These are phyloP conservation scores for Cercis canadensis DNA, from an alignment of 306 rosid genomes.

Conservation along the genomic window DNA sequence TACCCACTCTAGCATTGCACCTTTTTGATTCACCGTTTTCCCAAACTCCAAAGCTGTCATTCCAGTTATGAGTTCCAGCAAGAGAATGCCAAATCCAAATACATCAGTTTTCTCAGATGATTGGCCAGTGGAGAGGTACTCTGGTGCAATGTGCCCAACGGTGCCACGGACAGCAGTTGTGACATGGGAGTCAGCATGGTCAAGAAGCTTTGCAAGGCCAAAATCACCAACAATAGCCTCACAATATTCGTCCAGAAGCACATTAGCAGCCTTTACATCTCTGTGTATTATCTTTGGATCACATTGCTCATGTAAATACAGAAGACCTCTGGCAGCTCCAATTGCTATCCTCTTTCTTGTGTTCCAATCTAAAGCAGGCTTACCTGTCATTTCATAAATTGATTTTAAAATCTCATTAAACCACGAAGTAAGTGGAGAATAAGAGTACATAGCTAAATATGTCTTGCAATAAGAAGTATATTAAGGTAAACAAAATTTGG, in stretches of 20 bases:
- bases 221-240: slow-evolving; percentile 97
- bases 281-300: slow-evolving; percentile 98
- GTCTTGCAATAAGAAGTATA: background rate
- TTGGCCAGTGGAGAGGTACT: slow-evolving; percentile 97
- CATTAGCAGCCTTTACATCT: slow-evolving; percentile 98
- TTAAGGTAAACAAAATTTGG: slow-evolving; percentile 1
- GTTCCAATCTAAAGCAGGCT: slow-evolving; percentile 94
- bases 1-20: slow-evolving; percentile 97
- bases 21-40: slow-evolving; percentile 85
- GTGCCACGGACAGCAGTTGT: slow-evolving; percentile 99
- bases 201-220: slow-evolving; percentile 98
- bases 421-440: background rate
- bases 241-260: slow-evolving; percentile 81
- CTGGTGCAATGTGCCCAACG: slow-evolving; percentile 97
- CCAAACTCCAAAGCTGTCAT: slow-evolving; percentile 95
- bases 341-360: slow-evolving; percentile 93
- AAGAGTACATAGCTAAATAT: slow-evolving; percentile 16
- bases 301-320: slow-evolving; percentile 94
- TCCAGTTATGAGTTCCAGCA: slow-evolving; percentile 95
- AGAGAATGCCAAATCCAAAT: slow-evolving; percentile 91
- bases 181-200: slow-evolving; percentile 94
- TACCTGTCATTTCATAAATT: slow-evolving; percentile 55
- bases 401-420: slow-evolving; percentile 9
- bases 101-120: slow-evolving; percentile 99
- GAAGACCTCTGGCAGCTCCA: slow-evolving; percentile 96